A percentile compares a stretch with the other conserved stretches of the same genome.
phyloP scores from a whole-genome alignment of 257 asterid species.

The Leonotis leonurus region DNA sequence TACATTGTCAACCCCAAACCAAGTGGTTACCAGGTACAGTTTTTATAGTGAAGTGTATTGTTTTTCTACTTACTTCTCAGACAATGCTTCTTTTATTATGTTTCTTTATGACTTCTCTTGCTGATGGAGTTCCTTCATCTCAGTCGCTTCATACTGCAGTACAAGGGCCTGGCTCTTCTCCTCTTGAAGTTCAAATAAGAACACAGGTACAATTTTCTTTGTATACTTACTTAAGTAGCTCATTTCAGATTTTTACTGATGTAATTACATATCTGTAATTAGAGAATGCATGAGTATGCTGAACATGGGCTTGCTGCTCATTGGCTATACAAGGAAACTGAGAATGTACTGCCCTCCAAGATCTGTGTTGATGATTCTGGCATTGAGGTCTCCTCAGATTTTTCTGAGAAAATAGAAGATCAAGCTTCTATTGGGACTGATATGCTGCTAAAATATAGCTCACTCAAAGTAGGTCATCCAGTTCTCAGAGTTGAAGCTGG shows the following conservation, averaged over 20 bases:
- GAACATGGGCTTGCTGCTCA: slow-evolving; percentile 99
- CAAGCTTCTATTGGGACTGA: slow-evolving; percentile 46
- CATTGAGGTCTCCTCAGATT: slow-evolving; percentile 28
- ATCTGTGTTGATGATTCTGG: slow-evolving; percentile 40
- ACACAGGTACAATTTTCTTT: slow-evolving; percentile 50
- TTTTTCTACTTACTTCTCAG: neutral
- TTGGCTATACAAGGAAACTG: slow-evolving; percentile 97
- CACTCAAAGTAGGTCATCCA: slow-evolving; percentile 87
- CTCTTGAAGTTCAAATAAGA: slow-evolving; percentile 94
- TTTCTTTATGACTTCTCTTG: slow-evolving; percentile 27
- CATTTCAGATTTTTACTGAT: neutral
- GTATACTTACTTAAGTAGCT: neutral
- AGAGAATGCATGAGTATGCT: slow-evolving; percentile 98
- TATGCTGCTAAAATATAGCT: slow-evolving; percentile 39
- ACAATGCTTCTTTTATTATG: neutral
- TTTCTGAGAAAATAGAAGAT: slow-evolving; percentile 48
- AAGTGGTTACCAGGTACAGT: slow-evolving; percentile 93
- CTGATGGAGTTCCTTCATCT: slow-evolving; percentile 25
- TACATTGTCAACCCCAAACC: slow-evolving; percentile 94
- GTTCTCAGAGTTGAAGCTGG: slow-evolving; percentile 96
- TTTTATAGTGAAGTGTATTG: neutral
- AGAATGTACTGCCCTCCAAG: slow-evolving; percentile 45
- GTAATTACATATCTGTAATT: neutral
- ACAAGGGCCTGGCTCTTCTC: slow-evolving; percentile 83
- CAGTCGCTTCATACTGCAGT: slow-evolving; percentile 96